phyloP scores from a whole-genome alignment of 495 filamentous ascomycete genomes.

The Aspergillus bertholletiae region DNA sequence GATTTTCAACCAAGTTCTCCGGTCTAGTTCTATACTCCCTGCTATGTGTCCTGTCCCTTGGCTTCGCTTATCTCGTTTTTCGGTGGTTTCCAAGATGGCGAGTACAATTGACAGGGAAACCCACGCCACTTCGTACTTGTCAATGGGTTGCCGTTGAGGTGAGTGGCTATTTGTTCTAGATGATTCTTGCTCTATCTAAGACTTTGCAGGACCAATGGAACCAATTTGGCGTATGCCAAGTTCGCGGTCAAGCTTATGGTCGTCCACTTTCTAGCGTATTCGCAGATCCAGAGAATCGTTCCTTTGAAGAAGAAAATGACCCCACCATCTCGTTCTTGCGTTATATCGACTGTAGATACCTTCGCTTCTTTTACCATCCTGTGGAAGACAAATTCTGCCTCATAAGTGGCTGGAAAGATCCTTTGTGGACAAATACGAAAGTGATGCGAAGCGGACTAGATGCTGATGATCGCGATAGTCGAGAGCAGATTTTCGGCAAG shows the following conservation, averaged over 20 bases:
- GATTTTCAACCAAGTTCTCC: conserved; percentile 70
- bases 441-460: conserved; percentile 80
- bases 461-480: conserved; percentile 79
- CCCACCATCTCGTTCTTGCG: conserved; percentile 68
- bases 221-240: conserved; percentile 70
- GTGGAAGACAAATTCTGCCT: conserved; percentile 82
- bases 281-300: conserved; percentile 52
- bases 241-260: conserved; percentile 67
- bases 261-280: conserved; percentile 85
- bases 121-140: conserved; percentile 64
- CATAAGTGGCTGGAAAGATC: conserved; percentile 89
- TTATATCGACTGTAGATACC: conserved; percentile 85
- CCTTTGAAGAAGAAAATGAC: conserved; percentile 80
- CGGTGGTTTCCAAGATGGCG: conserved; percentile 89
- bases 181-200: background rate
- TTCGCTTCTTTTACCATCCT: conserved; percentile 89
- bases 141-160: conserved; percentile 90
- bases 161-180: conserved; percentile 9
- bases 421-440: conserved; percentile 75
- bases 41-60: conserved; percentile 68
- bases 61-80: conserved; percentile 76
- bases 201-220: conserved; percentile 79
- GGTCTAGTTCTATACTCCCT: conserved; percentile 66
- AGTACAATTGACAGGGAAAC: conserved; percentile 68
- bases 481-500: conserved; percentile 80